Evolutionary conservation across 495 filamentous ascomycete species (phyloP), one percentile per base, ranked within the genome.

Genomic region (Penicillium malachiteum): DNA sequence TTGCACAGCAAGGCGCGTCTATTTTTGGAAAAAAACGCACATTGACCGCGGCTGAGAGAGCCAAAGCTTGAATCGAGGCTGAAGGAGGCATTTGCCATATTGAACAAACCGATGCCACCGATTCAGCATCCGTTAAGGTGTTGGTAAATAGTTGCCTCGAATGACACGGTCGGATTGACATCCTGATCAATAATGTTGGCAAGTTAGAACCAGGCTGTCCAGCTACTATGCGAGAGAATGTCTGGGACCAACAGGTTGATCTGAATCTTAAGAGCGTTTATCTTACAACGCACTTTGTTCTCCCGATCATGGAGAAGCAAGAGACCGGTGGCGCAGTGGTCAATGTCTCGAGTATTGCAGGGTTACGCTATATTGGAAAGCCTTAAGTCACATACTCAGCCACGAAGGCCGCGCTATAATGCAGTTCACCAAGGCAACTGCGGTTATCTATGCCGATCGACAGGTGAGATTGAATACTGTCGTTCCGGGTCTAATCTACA

Each of bases 151-250:
- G 62, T 1, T 81, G 78, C 55, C 66, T 81, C 56, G 58, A 48
- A 7, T 75, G 71, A 35, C 66, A 82, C 50, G 78, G 77, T 31
- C 68, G 80, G 1, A 80, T 84, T 14, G 81, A 84, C 54, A 80
- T 84, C 37, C 70, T 84, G 5, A 66, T 83, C 11, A 83, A 81
- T 57, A 83, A 81, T 53, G 80, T 83, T 0, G 81, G 80, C 6
- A 55, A 62, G 16, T 74, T 65, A 14, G 72, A 82, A 57, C 74
- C 79, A 0, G 81, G 80, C 0, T 72, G 73, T 46, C 78, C 81
- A 2, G 78, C 74, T 7, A 65, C 68, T 13, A 75, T 82, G 71
- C 14, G 31, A 0, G 79, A 81, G 52, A 70, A 77, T 10, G 57
- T 71, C 0, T 83, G 78, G 78, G 73, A 82, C 58, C 40, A 51